phyloP scores from a whole-genome alignment of 345 rosid species.

The Jatropha curcas region DNA sequence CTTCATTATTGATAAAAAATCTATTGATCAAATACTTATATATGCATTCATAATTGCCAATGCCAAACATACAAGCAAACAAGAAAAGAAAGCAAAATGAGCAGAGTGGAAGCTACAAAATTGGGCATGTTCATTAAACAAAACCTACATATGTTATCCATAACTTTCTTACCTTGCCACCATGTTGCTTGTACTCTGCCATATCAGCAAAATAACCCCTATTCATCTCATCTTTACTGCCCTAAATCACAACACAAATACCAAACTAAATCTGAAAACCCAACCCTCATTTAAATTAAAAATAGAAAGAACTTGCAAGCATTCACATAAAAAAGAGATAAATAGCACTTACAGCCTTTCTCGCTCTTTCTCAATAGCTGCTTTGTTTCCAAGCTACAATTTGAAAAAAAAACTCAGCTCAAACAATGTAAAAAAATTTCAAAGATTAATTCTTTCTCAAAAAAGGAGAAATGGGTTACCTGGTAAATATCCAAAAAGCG shows the following conservation, averaged over 20 bases:
- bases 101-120: neutral
- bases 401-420: neutral
- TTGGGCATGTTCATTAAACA: neutral
- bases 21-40: no score
- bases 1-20: neutral
- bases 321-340: neutral
- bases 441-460: neutral
- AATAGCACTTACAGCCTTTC: constrained; percentile 71
- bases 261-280: constrained; percentile 19
- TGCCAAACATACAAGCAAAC: neutral
- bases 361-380: constrained; percentile 75
- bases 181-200: constrained; percentile 68
- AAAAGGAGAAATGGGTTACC: constrained; percentile 29
- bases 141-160: neutral
- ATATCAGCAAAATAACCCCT: constrained; percentile 86
- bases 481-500: constrained; percentile 77
- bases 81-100: neutral
- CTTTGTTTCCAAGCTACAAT: constrained; percentile 66
- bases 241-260: constrained; percentile 46
- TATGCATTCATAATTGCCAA: neutral
- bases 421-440: neutral
- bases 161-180: constrained; percentile 75
- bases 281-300: neutral
- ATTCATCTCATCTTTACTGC: constrained; percentile 97
- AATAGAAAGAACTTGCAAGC: neutral